These are phyloP conservation scores for Pisolithus orientalis DNA, from an alignment of 768 basidiomycete genomes.

Conservation along the genomic window DNA sequence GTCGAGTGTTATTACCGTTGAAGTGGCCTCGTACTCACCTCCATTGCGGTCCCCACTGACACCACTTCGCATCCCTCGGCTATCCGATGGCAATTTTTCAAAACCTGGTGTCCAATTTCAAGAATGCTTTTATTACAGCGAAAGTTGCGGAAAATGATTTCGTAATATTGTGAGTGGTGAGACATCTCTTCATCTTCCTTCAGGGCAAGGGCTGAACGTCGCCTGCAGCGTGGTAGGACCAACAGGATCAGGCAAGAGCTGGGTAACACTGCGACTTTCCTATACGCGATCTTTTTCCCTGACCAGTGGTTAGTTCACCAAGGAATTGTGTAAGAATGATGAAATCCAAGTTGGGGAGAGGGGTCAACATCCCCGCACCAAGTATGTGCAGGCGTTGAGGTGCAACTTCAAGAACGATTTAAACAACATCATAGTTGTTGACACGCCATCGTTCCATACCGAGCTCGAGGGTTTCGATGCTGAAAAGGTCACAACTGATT, in stretches of 20 bases:
- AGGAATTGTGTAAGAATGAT: neutral
- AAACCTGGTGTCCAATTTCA: too few species aligned
- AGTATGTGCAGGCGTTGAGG: neutral
- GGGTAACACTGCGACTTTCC: neutral
- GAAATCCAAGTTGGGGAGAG: neutral
- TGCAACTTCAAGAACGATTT: neutral
- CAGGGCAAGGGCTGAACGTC: too few species aligned
- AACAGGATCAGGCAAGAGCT: neutral
- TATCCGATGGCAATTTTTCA: too few species aligned
- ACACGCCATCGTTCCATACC: neutral
- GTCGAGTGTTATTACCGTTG: too few species aligned
- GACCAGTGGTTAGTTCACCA: neutral
- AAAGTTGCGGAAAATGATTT: too few species aligned
- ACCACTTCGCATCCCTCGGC: too few species aligned
- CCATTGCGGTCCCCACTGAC: too few species aligned
- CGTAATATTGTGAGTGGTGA: too few species aligned
- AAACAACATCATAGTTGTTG: neutral
- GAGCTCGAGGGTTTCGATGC: neutral
- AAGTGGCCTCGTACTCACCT: too few species aligned
- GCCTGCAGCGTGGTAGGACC: too few species aligned
- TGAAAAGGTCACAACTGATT: neutral
- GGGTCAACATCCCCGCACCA: neutral
- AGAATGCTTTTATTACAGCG: too few species aligned
- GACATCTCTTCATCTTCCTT: too few species aligned
- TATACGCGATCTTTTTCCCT: neutral